phyloP scores from a whole-genome alignment of 192 early-diverging fungal species.

The Allomyces macrogynus region DNA sequence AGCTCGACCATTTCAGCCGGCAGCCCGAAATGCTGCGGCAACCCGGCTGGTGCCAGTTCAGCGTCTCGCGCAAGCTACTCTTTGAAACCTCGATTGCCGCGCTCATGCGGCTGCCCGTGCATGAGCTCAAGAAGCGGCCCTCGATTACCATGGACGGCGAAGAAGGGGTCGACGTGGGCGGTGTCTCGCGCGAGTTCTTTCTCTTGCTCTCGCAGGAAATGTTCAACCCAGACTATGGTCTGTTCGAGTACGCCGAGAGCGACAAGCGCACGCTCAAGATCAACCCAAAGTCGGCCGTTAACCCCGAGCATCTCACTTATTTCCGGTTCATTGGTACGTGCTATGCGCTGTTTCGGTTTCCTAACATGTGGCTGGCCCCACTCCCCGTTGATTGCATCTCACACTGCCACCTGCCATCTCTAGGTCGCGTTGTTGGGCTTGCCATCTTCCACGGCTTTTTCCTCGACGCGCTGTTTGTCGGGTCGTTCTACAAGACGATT shows the following conservation, averaged over 20 bases:
- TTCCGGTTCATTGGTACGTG: conserved; percentile 6
- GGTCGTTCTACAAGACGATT: conserved; percentile 7
- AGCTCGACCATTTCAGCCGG: conserved; percentile 2
- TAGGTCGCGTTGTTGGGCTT: conserved; percentile 2
- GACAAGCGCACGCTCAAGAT: conserved; percentile 5
- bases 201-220: conserved; percentile 9
- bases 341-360: not conserved
- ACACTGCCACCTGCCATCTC: not conserved
- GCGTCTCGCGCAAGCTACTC: conserved; percentile 4
- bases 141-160: conserved; percentile 8
- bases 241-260: conserved; percentile 5
- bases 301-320: conserved; percentile 8
- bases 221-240: conserved; percentile 7
- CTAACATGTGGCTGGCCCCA: no score
- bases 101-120: conserved; percentile 5
- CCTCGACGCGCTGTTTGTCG: conserved; percentile 6
- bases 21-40: conserved; percentile 7
- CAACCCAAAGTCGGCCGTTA: conserved; percentile 9
- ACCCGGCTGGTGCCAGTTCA: conserved; percentile 3
- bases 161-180: conserved; percentile 8
- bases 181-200: conserved; percentile 8
- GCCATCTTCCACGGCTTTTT: conserved; percentile 8
- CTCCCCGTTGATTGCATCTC: no score
- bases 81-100: conserved; percentile 7
- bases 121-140: conserved; percentile 5